These are phyloP conservation scores for Asclepias syriaca DNA, from an alignment of 257 asterid species.

Conservation along the genomic window DNA sequence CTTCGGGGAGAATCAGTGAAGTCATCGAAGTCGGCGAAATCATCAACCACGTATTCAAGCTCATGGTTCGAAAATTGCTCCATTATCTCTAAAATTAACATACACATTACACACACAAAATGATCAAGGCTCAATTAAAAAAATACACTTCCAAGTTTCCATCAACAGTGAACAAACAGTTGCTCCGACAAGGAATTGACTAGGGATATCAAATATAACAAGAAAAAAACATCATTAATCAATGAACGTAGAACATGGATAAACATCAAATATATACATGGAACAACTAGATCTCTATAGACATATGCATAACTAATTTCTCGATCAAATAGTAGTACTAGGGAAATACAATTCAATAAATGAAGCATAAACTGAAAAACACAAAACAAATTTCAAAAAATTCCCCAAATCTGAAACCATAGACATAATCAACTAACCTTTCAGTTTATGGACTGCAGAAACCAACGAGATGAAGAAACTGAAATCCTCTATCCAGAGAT, in stretches of 20 bases:
- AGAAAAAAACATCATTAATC: background rate
- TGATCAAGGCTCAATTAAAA: background rate
- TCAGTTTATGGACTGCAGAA: background rate
- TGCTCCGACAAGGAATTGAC: background rate
- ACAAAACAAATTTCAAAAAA: background rate
- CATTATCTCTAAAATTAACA: conserved; percentile 23
- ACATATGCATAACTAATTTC: background rate
- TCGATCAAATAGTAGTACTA: background rate
- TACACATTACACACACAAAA: background rate
- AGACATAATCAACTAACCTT: conserved; percentile 6
- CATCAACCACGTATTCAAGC: conserved; percentile 52
- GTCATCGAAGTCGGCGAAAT: conserved; percentile 38
- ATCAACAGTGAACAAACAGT: background rate
- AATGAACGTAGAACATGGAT: background rate
- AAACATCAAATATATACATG: background rate
- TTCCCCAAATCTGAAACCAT: background rate
- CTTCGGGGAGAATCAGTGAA: conserved; percentile 20
- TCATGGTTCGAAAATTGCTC: conserved; percentile 52
- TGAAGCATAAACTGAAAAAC: background rate
- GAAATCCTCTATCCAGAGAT: background rate
- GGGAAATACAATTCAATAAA: background rate
- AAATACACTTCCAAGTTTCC: background rate
- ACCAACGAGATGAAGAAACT: background rate
- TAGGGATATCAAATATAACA: background rate
- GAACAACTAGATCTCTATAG: too few relatives aligned